phyloP scores from a whole-genome alignment of 176 grass and related monocot species.

The Oryza meridionalis region DNA sequence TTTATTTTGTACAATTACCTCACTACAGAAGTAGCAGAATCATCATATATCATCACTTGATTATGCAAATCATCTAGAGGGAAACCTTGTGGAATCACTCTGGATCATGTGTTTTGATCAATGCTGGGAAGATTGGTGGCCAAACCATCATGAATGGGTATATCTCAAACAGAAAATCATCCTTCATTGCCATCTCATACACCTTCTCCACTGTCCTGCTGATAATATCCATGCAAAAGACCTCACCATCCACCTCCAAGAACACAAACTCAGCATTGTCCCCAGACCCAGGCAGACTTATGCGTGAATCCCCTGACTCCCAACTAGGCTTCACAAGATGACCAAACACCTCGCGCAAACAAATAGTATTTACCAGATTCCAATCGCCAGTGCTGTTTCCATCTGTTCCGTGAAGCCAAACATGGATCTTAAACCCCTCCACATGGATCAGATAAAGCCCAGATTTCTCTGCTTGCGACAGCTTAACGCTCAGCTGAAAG shows the following conservation, averaged over 20 bases:
- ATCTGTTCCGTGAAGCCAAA: conserved; percentile 6
- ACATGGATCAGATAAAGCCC: conserved; percentile 21
- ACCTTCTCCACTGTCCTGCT: conserved; percentile 35
- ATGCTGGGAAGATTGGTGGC: conserved; percentile 10
- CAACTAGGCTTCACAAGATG: conserved; percentile 11
- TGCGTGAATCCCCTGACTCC: background rate
- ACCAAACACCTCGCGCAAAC: conserved; percentile 27
- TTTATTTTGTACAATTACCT: background rate
- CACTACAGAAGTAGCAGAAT: background rate
- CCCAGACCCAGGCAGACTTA: conserved; percentile 16
- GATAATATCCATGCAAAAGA: conserved; percentile 8
- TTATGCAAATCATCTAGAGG: background rate
- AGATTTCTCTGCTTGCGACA: background rate
- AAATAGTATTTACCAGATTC: conserved; percentile 10
- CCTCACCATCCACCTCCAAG: background rate
- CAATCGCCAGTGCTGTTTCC: background rate
- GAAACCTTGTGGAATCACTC: background rate
- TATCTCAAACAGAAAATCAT: background rate
- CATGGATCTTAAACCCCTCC: background rate
- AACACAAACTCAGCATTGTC: conserved; percentile 34
- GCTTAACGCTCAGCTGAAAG: background rate
- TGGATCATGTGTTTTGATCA: background rate
- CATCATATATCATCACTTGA: background rate
- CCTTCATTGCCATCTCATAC: conserved; percentile 8
- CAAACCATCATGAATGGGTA: conserved; percentile 17